Evolutionary conservation across 2,329 filamentous ascomycete species (phyloP), one percentile per base, ranked within the genome.

Genomic region (Pseudogymnoascus sp.): DNA sequence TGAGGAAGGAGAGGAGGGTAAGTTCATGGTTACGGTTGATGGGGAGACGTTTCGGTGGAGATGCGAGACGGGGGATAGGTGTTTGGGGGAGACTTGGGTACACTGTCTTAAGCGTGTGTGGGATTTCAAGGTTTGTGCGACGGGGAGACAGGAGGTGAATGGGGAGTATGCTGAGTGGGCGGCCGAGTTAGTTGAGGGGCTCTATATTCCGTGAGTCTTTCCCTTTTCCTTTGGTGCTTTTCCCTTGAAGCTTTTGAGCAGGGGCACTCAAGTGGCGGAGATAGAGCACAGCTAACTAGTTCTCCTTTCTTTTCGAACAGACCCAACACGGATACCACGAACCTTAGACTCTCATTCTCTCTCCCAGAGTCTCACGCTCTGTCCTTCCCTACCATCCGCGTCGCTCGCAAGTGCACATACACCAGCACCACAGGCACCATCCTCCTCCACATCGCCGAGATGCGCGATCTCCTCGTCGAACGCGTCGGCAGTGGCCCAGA

Each of bases 91-190:
- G 9, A 62, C 71, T 6, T 66, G 67, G 60, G 59, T 70, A 6
- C 70, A 73, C 62, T 69, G 71, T 28, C 66, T 65, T 6, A 66
- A 64, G 62, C 62, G 69, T 54, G 62, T 66, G 8, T 72, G 70
- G 69, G 71, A 73, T 60, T 66, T 67, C n/a, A 61, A 62, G 16
- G 61, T 72, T 14, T 38, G 39, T 30, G 67, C 64, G 6, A 62
- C 57, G 16, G 68, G 69, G 11, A 59, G 16, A 7, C 18, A 39
- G 12, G 35, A 60, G 37, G 22, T 47, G 8, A 58, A 63, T 18
- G 59, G 67, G 11, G 62, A 65, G 37, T 67, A 67, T 50, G 35
- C 37, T 7, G 47, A 59, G 5, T 62, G 70, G 37, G 66, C 61
- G 1, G 37, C 32, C 2, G 62, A 58, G 9, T 41, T 71, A 3